Evolutionary conservation across 257 asterid genomes (phyloP).

Genomic region (Striga asiatica): DNA sequence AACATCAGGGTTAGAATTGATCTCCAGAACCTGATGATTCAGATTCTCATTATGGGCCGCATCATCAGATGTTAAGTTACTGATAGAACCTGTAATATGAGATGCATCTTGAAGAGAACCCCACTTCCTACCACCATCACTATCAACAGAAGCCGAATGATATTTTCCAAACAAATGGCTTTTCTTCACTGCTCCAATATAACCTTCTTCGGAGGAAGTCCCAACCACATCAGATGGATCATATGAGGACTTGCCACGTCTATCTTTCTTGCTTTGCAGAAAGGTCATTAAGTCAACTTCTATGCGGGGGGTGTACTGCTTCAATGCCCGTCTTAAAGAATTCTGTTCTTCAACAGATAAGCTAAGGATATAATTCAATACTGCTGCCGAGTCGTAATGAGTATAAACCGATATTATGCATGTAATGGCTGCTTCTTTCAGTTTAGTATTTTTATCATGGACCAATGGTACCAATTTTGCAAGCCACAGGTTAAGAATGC

Average conservation of each 20-base stretch:
- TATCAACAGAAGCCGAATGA: constrained; percentile 81
- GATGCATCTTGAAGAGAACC: constrained; percentile 50
- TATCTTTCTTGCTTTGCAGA: constrained; percentile 90
- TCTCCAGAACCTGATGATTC: constrained; percentile 34
- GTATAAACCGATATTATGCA: constrained; percentile 87
- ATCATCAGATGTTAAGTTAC: constrained; percentile 44
- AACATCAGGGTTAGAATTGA: constrained; percentile 40
- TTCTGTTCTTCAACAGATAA: constrained; percentile 95
- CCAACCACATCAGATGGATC: constrained; percentile 86
- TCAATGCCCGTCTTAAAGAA: constrained; percentile 86
- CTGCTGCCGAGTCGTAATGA: constrained; percentile 72
- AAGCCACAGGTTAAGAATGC: constrained; percentile 94
- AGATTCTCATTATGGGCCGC: constrained; percentile 36
- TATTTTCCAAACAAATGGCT: constrained; percentile 71
- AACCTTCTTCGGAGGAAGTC: constrained; percentile 91
- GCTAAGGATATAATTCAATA: constrained; percentile 77
- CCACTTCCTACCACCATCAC: constrained; percentile 92
- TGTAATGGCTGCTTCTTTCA: constrained; percentile 87
- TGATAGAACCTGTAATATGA: constrained; percentile 24
- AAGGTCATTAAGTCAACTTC: constrained; percentile 96
- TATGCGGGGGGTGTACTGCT: constrained; percentile 96
- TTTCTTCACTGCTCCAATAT: constrained; percentile 55
- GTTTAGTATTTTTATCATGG: constrained; percentile 83
- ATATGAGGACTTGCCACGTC: constrained; percentile 74
- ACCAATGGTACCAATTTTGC: constrained; percentile 80